Conservation (phyloP, 345 rosid species). For the Aquilaria malaccensis region DNA sequence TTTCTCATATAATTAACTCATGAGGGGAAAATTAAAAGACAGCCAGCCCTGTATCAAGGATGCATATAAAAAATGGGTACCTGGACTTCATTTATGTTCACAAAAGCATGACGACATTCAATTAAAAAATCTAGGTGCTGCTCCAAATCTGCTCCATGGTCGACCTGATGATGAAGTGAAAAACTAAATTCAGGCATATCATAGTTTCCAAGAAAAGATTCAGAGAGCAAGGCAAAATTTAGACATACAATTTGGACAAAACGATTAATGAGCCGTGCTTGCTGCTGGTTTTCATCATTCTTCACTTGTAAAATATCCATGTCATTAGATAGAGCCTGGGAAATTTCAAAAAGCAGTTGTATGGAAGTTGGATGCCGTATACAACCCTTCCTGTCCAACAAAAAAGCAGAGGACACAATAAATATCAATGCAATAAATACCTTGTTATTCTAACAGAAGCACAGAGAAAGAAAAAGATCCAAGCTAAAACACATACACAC, state of each 20-base stretch:
- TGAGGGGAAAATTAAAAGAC: too few species aligned
- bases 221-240: conserved; percentile 7
- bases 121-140: conserved; percentile 67
- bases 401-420: neutral
- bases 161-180: conserved; percentile 40
- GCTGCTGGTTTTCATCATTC: conserved; percentile 64
- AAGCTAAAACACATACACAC: too few species aligned
- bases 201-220: too few species aligned
- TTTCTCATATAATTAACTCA: neutral
- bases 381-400: conserved; percentile 51
- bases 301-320: conserved; percentile 49
- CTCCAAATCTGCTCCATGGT: conserved; percentile 61
- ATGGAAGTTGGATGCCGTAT: conserved; percentile 49
- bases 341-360: conserved; percentile 69
- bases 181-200: too few species aligned
- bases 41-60: too few species aligned
- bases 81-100: conserved; percentile 58
- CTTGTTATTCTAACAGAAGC: too few species aligned
- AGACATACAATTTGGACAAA: conserved; percentile 62
- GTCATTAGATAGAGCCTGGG: conserved; percentile 56
- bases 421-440: too few species aligned
- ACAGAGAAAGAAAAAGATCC: too few species aligned
- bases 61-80: conserved; percentile 23
- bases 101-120: conserved; percentile 80
- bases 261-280: conserved; percentile 51